Conservation (phyloP, 495 filamentous ascomycete species). For the Acidomyces sp. region DNA sequence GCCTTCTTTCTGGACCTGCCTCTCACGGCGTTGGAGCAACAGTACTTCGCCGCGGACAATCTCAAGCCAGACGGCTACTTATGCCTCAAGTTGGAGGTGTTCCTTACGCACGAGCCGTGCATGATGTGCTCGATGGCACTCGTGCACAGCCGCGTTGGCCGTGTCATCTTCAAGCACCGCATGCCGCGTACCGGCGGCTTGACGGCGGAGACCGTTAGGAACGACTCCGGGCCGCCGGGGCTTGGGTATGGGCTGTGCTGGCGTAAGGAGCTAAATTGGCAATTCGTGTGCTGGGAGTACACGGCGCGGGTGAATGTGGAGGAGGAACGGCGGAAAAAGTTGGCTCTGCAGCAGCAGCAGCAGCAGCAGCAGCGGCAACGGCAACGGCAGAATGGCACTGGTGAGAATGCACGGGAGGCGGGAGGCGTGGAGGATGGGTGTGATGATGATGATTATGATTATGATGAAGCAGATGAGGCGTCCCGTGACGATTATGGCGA, state of each 20-base stretch:
- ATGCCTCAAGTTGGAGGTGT: conserved; percentile 80
- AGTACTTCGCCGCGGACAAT: conserved; percentile 30
- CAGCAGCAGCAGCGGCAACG: not conserved
- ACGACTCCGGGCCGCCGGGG: conserved; percentile 20
- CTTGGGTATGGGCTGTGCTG: conserved; percentile 77
- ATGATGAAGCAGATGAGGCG: not conserved
- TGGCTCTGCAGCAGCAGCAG: not conserved
- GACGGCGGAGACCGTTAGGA: conserved; percentile 31
- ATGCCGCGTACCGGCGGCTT: conserved; percentile 50
- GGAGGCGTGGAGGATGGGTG: not conserved
- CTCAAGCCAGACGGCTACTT: conserved; percentile 67
- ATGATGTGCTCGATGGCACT: conserved; percentile 94
- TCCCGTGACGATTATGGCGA: conserved; percentile 1
- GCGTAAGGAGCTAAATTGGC: conserved; percentile 89
- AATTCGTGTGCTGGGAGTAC: conserved; percentile 69
- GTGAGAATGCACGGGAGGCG: not conserved
- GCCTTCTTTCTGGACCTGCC: conserved; percentile 30
- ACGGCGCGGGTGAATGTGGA: no score
- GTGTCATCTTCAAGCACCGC: conserved; percentile 59
- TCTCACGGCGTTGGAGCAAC: conserved; percentile 25
- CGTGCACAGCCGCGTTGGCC: conserved; percentile 75
- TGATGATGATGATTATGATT: not conserved
- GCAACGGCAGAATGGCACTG: conserved; percentile 3
- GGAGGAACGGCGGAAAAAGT: not conserved
- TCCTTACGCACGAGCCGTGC: conserved; percentile 88